Conservation (phyloP, 2,329 filamentous ascomycete genomes). For the Penicillium sp. region DNA sequence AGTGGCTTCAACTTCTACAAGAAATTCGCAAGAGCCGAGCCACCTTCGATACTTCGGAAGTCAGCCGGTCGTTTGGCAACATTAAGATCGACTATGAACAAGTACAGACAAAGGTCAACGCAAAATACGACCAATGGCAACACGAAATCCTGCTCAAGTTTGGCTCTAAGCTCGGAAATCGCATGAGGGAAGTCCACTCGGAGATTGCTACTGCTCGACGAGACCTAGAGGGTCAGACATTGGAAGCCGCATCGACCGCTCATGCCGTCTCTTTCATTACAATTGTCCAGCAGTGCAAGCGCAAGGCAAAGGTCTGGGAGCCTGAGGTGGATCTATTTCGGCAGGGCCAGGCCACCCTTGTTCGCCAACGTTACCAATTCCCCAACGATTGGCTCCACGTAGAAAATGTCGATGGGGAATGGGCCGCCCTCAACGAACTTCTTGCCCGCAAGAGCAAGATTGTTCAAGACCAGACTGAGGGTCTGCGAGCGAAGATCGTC, state of each 20-base stretch:
- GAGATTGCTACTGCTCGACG: constrained; percentile 90
- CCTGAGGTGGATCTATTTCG: constrained; percentile 96
- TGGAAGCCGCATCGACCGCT: constrained; percentile 93
- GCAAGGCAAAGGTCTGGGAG: constrained; percentile 91
- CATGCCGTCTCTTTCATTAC: constrained; percentile 99
- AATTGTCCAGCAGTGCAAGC: constrained; percentile 93
- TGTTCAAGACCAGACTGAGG: constrained; percentile 95
- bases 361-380: constrained; percentile 91
- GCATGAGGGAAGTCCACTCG: constrained; percentile 89
- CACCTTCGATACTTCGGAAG: constrained; percentile 96
- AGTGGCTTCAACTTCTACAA: constrained; percentile 94
- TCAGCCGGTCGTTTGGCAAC: constrained; percentile 89
- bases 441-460: constrained; percentile 91
- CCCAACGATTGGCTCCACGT: constrained; percentile 93
- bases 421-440: constrained; percentile 91
- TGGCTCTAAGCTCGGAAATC: constrained; percentile 81
- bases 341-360: constrained; percentile 90
- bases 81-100: constrained; percentile 97
- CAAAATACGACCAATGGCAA: constrained; percentile 99
- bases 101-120: constrained; percentile 97
- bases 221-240: constrained; percentile 87
- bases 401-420: constrained; percentile 95
- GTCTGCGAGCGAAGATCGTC: constrained; percentile 88
- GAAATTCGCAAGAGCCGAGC: constrained; percentile 94
- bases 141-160: constrained; percentile 96